These are phyloP conservation scores for Arabidopsis thaliana DNA, from an alignment of 345 rosid genomes.

Conservation along the genomic window TAIR10.1 NC_003076.8:1270501-1271000, in stretches of 20 bases:
- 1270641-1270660: conserved; percentile 2
- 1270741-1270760: conserved; percentile 40
- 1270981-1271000: conserved; percentile 23
- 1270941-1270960: conserved; percentile 35
- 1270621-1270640: conserved; percentile 25
- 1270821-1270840: conserved; percentile 23
- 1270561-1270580: neutral
- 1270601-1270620: conserved; percentile 22
- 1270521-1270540: neutral
- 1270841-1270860: conserved; percentile 30
- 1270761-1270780: conserved; percentile 43
- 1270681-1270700: conserved; percentile 20
- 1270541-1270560: neutral
- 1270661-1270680: neutral
- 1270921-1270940: conserved; percentile 32
- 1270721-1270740: conserved; percentile 29
- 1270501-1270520: neutral
- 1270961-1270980: conserved; percentile 29
- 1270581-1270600: neutral
- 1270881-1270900: conserved; percentile 40
- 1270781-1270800: conserved; percentile 39
- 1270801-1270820: conserved; percentile 42
- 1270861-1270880: conserved; percentile 37
- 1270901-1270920: conserved; percentile 43
- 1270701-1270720: conserved; percentile 25